Conservation (phyloP, 768 basidiomycete genomes). For the Amanita polypyramis region DNA sequence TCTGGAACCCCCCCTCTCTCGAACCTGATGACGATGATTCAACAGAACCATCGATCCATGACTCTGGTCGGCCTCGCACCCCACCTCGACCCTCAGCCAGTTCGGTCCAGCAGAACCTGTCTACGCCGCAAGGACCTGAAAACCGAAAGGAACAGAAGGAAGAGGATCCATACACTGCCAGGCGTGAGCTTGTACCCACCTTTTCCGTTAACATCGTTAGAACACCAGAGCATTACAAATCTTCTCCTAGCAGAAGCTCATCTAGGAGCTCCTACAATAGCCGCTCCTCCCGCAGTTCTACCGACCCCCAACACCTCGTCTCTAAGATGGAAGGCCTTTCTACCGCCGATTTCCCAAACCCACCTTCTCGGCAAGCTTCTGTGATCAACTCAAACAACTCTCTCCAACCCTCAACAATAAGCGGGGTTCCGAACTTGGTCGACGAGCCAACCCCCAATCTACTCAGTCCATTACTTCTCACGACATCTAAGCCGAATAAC, state of each 20-base stretch:
- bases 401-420: not conserved
- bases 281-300: constrained; percentile 11
- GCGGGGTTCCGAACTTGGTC: constrained; percentile 21
- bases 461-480: constrained; percentile 7
- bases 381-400: not conserved
- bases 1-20: constrained; percentile 44
- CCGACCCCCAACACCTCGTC: constrained; percentile 18
- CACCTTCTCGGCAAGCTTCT: not conserved
- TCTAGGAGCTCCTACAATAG: constrained; percentile 12
- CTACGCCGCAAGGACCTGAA: not conserved
- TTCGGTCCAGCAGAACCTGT: constrained; percentile 1
- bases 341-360: constrained; percentile 10
- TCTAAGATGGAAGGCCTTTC: constrained; percentile 19
- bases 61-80: constrained; percentile 5
- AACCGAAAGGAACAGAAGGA: constrained; percentile 7
- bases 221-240: constrained; percentile 50
- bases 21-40: constrained; percentile 21
- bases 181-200: constrained; percentile 48
- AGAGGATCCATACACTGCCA: constrained; percentile 33
- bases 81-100: not conserved
- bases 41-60: constrained; percentile 18
- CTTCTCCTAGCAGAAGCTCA: constrained; percentile 15
- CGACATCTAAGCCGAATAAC: constrained; percentile 6
- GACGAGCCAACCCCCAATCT: constrained; percentile 37
- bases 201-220: constrained; percentile 63